Evolutionary conservation across 306 rosid species (phyloP).

Genomic region (Quercus wislizeni): DNA sequence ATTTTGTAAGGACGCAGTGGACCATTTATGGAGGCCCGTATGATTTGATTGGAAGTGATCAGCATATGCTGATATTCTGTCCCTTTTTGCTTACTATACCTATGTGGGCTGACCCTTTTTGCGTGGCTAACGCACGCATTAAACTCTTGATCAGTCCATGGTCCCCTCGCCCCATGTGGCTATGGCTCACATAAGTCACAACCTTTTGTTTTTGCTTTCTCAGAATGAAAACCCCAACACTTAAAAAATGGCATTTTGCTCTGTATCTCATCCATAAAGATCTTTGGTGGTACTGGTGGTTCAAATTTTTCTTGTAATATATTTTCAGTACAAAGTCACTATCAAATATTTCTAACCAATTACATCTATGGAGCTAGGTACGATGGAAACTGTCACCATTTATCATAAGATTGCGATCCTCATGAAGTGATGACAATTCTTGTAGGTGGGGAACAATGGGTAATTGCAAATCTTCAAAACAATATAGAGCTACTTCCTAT

Average conservation of each 20-base stretch:
- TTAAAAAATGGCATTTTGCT: too few relatives aligned
- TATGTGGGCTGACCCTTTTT: not conserved
- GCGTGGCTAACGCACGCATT: conserved; percentile 3
- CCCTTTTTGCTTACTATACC: not conserved
- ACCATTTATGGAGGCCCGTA: conserved; percentile 9
- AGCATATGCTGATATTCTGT: not conserved
- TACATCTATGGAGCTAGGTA: not conserved
- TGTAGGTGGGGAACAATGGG: too few relatives aligned
- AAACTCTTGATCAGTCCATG: not conserved
- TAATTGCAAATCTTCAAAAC: too few relatives aligned
- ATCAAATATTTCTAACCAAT: conserved; percentile 4
- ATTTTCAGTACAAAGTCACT: conserved; percentile 13
- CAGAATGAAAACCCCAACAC: not conserved
- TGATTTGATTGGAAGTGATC: conserved; percentile 19
- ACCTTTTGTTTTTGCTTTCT: conserved; percentile 2
- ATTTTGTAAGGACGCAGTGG: not conserved
- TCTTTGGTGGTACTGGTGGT: not conserved
- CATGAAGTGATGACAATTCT: too few relatives aligned
- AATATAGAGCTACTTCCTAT: too few relatives aligned
- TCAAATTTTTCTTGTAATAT: not conserved
- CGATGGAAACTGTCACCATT: not conserved
- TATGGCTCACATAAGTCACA: not conserved
- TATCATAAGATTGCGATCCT: not conserved
- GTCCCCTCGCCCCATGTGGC: conserved; percentile 32
- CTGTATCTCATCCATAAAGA: not conserved